Evolutionary conservation across 345 rosid species (phyloP), one percentile per base, ranked within the genome.

Genomic region (Heritiera fomes): DNA sequence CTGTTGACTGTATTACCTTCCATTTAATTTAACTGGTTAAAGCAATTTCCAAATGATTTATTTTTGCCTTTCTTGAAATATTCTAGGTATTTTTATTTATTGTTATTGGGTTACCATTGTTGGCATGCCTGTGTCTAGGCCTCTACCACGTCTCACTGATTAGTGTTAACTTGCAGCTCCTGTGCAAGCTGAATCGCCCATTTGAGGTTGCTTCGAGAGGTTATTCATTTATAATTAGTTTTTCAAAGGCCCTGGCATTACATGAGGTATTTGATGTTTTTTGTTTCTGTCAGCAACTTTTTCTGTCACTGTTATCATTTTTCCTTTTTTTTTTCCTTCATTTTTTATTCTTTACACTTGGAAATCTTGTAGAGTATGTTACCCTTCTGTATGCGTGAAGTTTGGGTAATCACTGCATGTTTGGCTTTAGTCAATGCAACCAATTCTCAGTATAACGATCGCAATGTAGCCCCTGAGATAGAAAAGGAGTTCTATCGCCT

Each of bases 201-300:
- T 92, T 88, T 89, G 99, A 96, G 87, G 97, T 94, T 83, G 94
- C 97, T 56, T 90, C 94, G 1, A 90, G 99, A 87, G 98, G 98
- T 38, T 91, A 90, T 82, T 85, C 94, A 69, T 96, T 92, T 83
- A 78, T 94, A 78, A 93, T 93, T 77, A 87, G 91, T 86, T 96
- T 96, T 81, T 90, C 95, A 70, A 89, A 90, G 85, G 82, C 87
- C 82, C 88, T 96, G 79, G 87, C 89, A 60, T 62, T 82, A 73
- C 90, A 91, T 80, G 97, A 96, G 97, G 99, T 94, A 90, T 47
- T 12, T 47, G 72, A 30, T 76, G 3, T 9, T 30, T 28, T 62
- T 62, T 46, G 45, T 66, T 32, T 63, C 12, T 46, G 23, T 49
- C 43, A 1, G 17, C 55, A 18, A n/a, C 15, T 49, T 14, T 76